Base-by-base conservation (phyloP, 2,329 filamentous ascomycete species). In the Nakataea oryzae region DNA sequence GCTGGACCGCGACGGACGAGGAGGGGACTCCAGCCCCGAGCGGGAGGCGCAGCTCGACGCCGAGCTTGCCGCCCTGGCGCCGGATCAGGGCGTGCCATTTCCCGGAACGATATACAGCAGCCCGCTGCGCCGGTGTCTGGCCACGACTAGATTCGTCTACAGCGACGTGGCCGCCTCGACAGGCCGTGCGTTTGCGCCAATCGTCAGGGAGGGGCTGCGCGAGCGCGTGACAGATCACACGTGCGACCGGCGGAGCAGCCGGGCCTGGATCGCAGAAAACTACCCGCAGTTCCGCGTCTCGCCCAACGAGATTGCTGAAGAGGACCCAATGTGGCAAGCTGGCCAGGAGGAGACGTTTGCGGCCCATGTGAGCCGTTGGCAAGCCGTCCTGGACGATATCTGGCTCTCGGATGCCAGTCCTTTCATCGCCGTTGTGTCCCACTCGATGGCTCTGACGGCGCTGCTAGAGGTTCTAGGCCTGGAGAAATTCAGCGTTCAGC, bases 151-250 rank as follows among this genome's bases (percentile, higher is more conserved):
- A 29, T 70, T 82, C 3, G 79, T 81, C 7, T 86, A 82, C 66
- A 21, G 56, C 56, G 56, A 26, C 17, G 56, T 30, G 56, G 26
- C 26, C 9, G 27, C 56, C 17, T 21, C 28, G 17, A 26, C 17
- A 12, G 67, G 69, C 0, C 75, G 74, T 1, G 70, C 86, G 8
- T 66, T 72, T 61, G 62, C 66, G 14, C 83, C 83, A 0, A 72
- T 78, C 1, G 71, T 88, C 67, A 86, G 85, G 68, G 85, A 87
- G 63, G 69, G 79, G 5, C 74, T 87, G 17, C 76, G 86, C 26
- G 85, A 88, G 69, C 79, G 81, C 2, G 77, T 85, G 63, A 84
- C 81, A 11, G 75, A 80, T 61, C 85, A 87, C 69, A 87, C 84
- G 0, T 88, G 85, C 69, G 84, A 88, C 69, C 77, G 81, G 21